Conservation (phyloP, 176 grass and related monocot genomes). For the Raddia distichophylla region DNA sequence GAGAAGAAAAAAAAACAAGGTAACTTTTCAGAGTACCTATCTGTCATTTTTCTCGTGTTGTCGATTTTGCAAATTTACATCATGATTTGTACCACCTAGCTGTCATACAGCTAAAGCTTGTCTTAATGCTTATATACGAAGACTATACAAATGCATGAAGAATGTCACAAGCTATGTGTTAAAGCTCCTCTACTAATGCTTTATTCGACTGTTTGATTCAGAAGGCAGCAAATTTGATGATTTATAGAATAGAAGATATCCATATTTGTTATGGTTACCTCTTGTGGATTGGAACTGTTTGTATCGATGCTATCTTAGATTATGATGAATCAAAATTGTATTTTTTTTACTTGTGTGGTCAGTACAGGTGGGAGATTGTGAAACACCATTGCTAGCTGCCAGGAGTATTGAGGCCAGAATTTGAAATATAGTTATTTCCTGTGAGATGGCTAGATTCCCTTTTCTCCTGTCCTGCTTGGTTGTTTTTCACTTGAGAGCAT, state of each 20-base stretch:
- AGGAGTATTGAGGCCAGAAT: background rate
- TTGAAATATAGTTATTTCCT: background rate
- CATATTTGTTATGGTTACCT: background rate
- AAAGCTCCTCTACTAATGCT: background rate
- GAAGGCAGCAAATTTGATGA: background rate
- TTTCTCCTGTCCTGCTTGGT: background rate
- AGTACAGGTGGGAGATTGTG: background rate
- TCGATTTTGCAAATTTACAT: background rate
- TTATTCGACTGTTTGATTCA: constrained; percentile 1
- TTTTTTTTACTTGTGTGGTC: background rate
- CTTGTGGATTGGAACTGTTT: constrained; percentile 5
- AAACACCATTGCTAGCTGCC: background rate
- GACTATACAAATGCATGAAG: background rate
- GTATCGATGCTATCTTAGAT: background rate
- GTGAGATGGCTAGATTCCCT: background rate
- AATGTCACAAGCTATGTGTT: background rate
- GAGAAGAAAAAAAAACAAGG: constrained; percentile 98
- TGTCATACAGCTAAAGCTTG: background rate
- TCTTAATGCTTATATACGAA: background rate
- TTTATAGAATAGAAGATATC: background rate
- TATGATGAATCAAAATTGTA: background rate
- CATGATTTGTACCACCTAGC: background rate
- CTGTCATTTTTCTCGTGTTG: constrained; percentile 5
- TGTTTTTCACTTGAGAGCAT: background rate
- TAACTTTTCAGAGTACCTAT: constrained; percentile 16